phyloP scores from a whole-genome alignment of 1,284 basidiomycete species.

The Lignosus rhinocerotis region DNA sequence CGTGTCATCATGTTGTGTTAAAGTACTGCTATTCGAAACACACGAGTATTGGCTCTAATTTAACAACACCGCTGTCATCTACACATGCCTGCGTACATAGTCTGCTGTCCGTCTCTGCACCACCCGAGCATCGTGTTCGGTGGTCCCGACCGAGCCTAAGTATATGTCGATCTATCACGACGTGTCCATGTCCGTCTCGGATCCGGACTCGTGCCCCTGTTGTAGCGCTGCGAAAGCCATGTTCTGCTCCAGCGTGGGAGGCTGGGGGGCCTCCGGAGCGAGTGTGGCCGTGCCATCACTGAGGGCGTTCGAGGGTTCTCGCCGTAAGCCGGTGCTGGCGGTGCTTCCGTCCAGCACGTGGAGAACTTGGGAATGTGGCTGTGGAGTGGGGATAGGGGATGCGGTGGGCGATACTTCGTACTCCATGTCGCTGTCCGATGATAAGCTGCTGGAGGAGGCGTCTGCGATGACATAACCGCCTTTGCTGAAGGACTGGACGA shows the following conservation, averaged over 20 bases:
- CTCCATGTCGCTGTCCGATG: conserved; percentile 63
- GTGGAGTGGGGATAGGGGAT: conserved; percentile 39
- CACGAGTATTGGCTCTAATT: conserved; percentile 16
- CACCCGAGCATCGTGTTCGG: too few relatives aligned
- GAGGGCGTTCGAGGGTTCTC: conserved; percentile 53
- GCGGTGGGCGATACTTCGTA: conserved; percentile 55
- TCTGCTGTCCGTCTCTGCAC: neutral
- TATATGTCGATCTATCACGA: neutral
- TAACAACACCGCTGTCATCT: conserved; percentile 11
- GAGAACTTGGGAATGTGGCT: neutral
- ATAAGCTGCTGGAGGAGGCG: conserved; percentile 39
- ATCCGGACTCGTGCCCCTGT: conserved; percentile 32
- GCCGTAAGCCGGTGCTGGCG: conserved; percentile 13
- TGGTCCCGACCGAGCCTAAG: neutral
- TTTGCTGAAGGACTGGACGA: conserved; percentile 72
- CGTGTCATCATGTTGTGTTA: conserved; percentile 10
- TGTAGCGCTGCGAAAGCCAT: conserved; percentile 77
- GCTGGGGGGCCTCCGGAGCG: conserved; percentile 46
- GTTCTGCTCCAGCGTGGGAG: conserved; percentile 76
- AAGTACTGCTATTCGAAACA: conserved; percentile 17
- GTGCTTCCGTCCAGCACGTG: neutral
- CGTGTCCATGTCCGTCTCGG: conserved; percentile 9
- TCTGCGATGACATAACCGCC: conserved; percentile 58
- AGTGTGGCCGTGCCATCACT: conserved; percentile 49
- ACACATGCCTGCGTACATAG: neutral